Conservation (phyloP, 768 basidiomycete species). For the Vararia minispora region DNA sequence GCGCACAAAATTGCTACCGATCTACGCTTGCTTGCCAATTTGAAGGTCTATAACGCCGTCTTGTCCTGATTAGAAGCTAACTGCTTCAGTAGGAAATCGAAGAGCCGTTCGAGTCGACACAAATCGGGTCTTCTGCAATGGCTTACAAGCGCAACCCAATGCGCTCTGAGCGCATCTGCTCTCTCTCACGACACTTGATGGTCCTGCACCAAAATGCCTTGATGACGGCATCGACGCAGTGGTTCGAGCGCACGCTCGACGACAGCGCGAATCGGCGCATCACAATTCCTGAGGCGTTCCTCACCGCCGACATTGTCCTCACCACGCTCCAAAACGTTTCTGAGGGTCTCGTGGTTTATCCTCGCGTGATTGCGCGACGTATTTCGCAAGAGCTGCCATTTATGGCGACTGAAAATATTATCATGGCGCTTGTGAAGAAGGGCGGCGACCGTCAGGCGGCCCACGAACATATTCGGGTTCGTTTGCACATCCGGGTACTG, state of each 20-base stretch:
- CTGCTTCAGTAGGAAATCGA: constrained; percentile 68
- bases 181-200: constrained; percentile 93
- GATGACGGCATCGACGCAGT: constrained; percentile 91
- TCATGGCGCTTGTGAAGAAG: constrained; percentile 95
- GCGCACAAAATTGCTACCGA: constrained; percentile 98
- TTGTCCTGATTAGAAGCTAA: neutral
- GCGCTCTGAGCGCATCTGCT: constrained; percentile 97
- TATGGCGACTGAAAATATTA: constrained; percentile 99
- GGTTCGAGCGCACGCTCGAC: constrained; percentile 97
- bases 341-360: constrained; percentile 99
- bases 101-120: constrained; percentile 97
- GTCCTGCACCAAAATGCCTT: constrained; percentile 91
- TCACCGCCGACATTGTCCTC: constrained; percentile 93
- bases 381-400: constrained; percentile 95
- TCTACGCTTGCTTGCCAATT: constrained; percentile 83
- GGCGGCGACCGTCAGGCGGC: constrained; percentile 95
- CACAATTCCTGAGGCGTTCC: constrained; percentile 92
- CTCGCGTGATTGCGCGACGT: constrained; percentile 85
- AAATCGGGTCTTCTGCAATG: constrained; percentile 97
- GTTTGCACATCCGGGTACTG: constrained; percentile 13
- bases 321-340: constrained; percentile 94
- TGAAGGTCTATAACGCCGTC: constrained; percentile 46
- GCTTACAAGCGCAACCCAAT: constrained; percentile 99
- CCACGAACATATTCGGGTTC: constrained; percentile 87
- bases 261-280: constrained; percentile 97